These are phyloP conservation scores for Teratosphaeria epicoccoides DNA, from an alignment of 2,329 filamentous ascomycete species.

Conservation along the genomic window DNA sequence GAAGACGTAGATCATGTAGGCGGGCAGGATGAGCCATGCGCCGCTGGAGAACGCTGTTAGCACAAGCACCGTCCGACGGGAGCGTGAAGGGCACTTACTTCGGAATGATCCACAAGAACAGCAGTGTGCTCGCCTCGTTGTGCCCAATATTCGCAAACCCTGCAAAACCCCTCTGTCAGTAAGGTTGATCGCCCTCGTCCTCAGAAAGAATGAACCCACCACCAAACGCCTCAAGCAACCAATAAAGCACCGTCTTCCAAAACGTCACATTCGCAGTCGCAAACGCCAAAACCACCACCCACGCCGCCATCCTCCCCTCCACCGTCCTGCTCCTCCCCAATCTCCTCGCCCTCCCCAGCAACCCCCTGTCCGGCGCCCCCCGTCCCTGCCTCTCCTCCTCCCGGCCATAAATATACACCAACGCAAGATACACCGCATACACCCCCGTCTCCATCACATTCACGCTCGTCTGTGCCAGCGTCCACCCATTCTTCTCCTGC, in stretches of 20 bases:
- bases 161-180: constrained; percentile 30
- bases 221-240: constrained; percentile 21
- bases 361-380: constrained; percentile 30
- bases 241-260: constrained; percentile 58
- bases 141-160: constrained; percentile 53
- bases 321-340: constrained; percentile 42
- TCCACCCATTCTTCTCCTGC: constrained; percentile 60
- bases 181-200: neutral
- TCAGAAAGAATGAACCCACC: constrained; percentile 9
- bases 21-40: constrained; percentile 53
- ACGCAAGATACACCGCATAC: constrained; percentile 53
- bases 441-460: constrained; percentile 58
- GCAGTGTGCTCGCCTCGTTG: constrained; percentile 43
- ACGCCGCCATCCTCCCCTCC: constrained; percentile 41
- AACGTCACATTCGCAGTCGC: constrained; percentile 52
- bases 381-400: constrained; percentile 22
- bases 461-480: constrained; percentile 58
- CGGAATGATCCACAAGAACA: constrained; percentile 54
- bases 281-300: constrained; percentile 49
- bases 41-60: constrained; percentile 33
- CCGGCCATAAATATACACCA: constrained; percentile 37
- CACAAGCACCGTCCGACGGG: neutral
- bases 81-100: constrained; percentile 41
- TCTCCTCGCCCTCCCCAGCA: constrained; percentile 36
- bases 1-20: constrained; percentile 51